A percentile compares a stretch with the other conserved stretches of the same genome.
phyloP scores from a whole-genome alignment of 2,329 filamentous ascomycete species.

The Delphinella strobiligena region DNA sequence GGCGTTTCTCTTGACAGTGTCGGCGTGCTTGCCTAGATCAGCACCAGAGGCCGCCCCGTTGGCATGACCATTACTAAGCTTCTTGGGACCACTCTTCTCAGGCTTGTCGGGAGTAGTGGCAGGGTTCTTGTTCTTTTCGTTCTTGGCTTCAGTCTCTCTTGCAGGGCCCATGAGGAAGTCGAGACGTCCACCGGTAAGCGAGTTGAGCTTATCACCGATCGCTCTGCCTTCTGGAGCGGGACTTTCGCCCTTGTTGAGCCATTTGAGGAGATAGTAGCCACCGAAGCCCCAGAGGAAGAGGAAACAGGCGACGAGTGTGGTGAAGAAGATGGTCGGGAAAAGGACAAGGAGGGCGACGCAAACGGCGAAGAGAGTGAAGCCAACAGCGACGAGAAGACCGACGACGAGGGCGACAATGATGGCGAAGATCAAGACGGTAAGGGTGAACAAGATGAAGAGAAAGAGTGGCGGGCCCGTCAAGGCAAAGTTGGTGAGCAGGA shows the following conservation, averaged over 20 bases:
- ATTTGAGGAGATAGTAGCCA: slow-evolving; percentile 41
- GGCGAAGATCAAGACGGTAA: slow-evolving; percentile 51
- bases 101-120: slow-evolving; percentile 8
- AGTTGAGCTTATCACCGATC: slow-evolving; percentile 31
- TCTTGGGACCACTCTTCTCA: background rate
- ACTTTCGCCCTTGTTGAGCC: slow-evolving; percentile 21
- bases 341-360: slow-evolving; percentile 56
- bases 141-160: slow-evolving; percentile 2
- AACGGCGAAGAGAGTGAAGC: slow-evolving; percentile 57
- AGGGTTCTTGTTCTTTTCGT: slow-evolving; percentile 1
- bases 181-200: slow-evolving; percentile 26
- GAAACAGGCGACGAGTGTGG: slow-evolving; percentile 48
- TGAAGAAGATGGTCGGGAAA: slow-evolving; percentile 55
- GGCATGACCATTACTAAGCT: slow-evolving; percentile 5
- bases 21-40: slow-evolving; percentile 6
- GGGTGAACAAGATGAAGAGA: slow-evolving; percentile 55
- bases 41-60: slow-evolving; percentile 7
- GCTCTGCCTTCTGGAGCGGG: slow-evolving; percentile 19
- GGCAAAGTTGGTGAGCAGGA: slow-evolving; percentile 52
- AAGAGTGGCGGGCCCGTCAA: slow-evolving; percentile 56
- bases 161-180: slow-evolving; percentile 22
- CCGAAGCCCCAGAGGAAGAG: slow-evolving; percentile 57
- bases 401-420: slow-evolving; percentile 47
- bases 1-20: slow-evolving; percentile 8
- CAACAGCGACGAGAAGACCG: slow-evolving; percentile 35